A percentile compares a stretch with the other conserved stretches of the same genome.
These are phyloP conservation scores for Argentina anserina DNA, from an alignment of 306 rosid species.

Conservation along the genomic window DNA sequence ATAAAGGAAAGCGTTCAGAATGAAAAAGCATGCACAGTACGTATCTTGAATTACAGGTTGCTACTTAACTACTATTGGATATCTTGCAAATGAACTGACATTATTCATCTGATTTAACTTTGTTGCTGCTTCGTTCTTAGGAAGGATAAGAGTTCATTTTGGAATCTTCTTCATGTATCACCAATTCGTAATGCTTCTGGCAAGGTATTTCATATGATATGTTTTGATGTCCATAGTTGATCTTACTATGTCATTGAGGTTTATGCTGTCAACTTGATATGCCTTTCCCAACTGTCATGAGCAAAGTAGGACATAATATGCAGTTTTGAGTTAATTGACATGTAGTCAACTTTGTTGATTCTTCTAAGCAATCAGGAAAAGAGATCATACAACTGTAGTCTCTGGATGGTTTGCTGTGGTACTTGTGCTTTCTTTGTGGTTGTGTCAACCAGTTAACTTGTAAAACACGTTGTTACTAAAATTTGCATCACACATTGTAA, in stretches of 20 bases:
- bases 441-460: background rate
- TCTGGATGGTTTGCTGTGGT: background rate
- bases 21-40: constrained; percentile 82
- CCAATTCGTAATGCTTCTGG: constrained; percentile 88
- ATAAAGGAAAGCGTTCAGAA: constrained; percentile 65
- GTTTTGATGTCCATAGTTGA: constrained; percentile 12
- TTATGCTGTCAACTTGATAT: background rate
- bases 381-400: background rate
- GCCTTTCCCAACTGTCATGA: constrained; percentile 6
- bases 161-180: constrained; percentile 86
- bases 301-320: background rate
- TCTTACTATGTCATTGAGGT: background rate
- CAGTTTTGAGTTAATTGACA: background rate
- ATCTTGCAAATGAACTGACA: constrained; percentile 20
- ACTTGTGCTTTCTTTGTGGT: background rate
- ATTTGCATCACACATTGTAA: background rate
- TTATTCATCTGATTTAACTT: constrained; percentile 27
- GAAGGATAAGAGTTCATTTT: constrained; percentile 87
- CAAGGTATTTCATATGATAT: constrained; percentile 52
- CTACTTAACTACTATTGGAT: constrained; percentile 35
- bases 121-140: constrained; percentile 37
- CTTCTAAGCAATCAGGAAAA: background rate
- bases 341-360: background rate
- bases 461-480: background rate
- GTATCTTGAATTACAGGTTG: constrained; percentile 96